Base-by-base conservation (phyloP, 106 monocot species). In the Acorus calamus region DNA sequence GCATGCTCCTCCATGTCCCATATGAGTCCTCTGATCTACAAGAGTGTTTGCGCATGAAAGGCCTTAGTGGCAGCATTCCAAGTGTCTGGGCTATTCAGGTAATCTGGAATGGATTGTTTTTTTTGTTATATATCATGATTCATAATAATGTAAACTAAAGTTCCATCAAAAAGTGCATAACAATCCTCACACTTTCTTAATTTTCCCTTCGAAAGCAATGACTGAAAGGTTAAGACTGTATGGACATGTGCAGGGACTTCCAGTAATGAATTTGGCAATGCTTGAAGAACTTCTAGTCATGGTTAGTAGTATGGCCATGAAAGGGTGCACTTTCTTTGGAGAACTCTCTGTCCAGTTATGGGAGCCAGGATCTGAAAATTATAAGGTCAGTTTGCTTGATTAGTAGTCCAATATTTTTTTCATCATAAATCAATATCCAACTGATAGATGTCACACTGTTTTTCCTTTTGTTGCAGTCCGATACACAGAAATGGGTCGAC, bases 41-140 rank as follows among this genome's bases (percentile, higher is more conserved):
- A 48, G 71, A 4, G 11, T 10, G 10, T 47, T 74, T 87, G 56
- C 61, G 46, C 41, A 63, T 62, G 50, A 87, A 82, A 76, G 94
- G 94, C 8, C 87, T 94, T 58, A 78, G 67, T 69, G 89, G 89
- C 13, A 73, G 68, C 64, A 76, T 50, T 56, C 78, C 86, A n/a
- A 89, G 94, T 73, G 63, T 87, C 59, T 94, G 94, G 89, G 80
- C 53, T 8, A 67, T 94, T 50, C 94, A 94, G 94, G 94, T 94
- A 50, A 75, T 46, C 28, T 28, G 28, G 28, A 28, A 28, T 28
- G 28, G 28, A 28, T 53, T 67, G 43, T 41, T 56, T 46, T n/a
- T 61, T 7, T 54, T 61, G 49, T 5, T 57, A 28, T 57, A 4
- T 63, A 11, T 58, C 13, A 58, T 42, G 14, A 7, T 58, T 2